Base-by-base conservation (phyloP, 148 eudicot genomes). In the Vaccinium corymbosum region DNA sequence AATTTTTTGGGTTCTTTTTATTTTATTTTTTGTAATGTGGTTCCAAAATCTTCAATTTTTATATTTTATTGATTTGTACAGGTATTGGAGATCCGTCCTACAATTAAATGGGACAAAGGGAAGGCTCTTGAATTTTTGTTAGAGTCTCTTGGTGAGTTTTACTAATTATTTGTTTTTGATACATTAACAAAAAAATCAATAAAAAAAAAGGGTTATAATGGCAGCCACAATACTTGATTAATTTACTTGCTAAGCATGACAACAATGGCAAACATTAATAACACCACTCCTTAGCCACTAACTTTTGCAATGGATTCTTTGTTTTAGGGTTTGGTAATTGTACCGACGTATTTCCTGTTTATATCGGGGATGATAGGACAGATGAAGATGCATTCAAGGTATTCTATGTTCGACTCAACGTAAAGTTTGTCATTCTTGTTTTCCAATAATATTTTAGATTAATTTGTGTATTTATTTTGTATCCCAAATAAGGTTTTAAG, bases 371-470 rank as follows among this genome's bases (percentile, higher is more conserved):
- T 85, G 98, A 96, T 86, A 93, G 94, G 35, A 92, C 98, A 0
- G 98, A 96, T 80, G 98, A 96, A 84, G 98, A 96, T 91, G 98
- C 98, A 49, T 96, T 96, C 70, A 94, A 93, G 95, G 98, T 95
- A 92, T 83, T 74, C 86, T 53, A 79, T 68, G 71, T 68, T 19
- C 22, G 22, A 42, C 52, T 52, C n/a, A 51, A 62, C 80, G 11
- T 35, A 16, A 4, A 3, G 25, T 52, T 55, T 1, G 20, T 71
- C 57, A 55, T 22, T 19, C 11, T 22, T 20, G 6, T 50, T 50
- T 50, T 77, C 4, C 12, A 0, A 55, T 9, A 27, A n/a, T n/a
- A 55, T 11, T 53, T 12, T 14, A 15, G 0, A 25, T 0, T 51
- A 3, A 22, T 6, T 15, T 20, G 17, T 16, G 1, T 20, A 0